Evolutionary conservation across 2,329 filamentous ascomycete genomes (phyloP), one percentile per base, ranked within the genome.

Genomic region (Hymenoscyphus repandus): DNA sequence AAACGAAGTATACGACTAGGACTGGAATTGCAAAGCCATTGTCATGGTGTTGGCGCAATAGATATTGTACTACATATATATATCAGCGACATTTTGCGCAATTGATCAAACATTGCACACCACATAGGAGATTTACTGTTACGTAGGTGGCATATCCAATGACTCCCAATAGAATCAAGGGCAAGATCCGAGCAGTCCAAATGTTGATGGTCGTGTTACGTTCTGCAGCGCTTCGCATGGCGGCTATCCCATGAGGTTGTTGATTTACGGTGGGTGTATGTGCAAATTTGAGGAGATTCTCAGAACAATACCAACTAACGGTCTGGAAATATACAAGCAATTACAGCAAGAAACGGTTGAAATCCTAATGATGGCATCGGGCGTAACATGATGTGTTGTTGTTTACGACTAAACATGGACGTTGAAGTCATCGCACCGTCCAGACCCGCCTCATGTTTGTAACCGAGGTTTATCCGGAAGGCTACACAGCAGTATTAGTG

Each of bases 61-160:
- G 78, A 65, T 89, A 91, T 60, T 86, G 72, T 58, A 92, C 87
- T 89, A 62, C 50, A 51, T 27, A 7, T 27, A 27, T 4, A 27
- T 27, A 4, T 27, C 7, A 27, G 22, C 7, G 22, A 7, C 22
- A 27, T 27, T 27, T 27, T 7, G 22, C 22, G 7, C 22, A 27
- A 27, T 27, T 27, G 22, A 27, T 36, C 22, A 36, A 47, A 17
- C 36, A 42, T 34, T 52, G 73, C 84, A 64, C 68, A 90, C 87
- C 73, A 65, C 85, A 87, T 54, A 90, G 69, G 41, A 76, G 76
- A 55, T 78, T 82, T 44, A 87, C 80, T 44, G 90, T 68, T 12
- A 83, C 82, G 70, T 86, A 96, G 32, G 82, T 86, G 17, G 80
- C 80, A 68, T 88, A 90, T 34, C 75, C 82, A 54, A 88, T 76